Conservation (phyloP, 306 rosid species). For the Castanea mollissima region DNA sequence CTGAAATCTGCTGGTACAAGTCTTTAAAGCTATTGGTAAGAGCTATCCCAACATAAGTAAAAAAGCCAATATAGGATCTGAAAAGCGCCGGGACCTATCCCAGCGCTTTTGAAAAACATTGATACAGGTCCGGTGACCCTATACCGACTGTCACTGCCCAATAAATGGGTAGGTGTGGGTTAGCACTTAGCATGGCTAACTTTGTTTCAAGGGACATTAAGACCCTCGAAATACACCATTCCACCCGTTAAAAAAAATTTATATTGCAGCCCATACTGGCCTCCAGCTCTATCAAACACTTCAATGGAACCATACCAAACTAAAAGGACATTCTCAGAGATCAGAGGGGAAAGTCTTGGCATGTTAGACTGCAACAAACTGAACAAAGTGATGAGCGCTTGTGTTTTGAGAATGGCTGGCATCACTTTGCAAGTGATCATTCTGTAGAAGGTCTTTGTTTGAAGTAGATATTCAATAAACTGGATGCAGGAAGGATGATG, state of each 20-base stretch:
- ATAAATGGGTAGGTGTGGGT: too few species aligned
- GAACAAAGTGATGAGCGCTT: not conserved
- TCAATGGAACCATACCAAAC: constrained; percentile 1
- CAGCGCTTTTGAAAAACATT: too few species aligned
- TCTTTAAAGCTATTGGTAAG: too few species aligned
- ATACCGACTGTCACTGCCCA: too few species aligned
- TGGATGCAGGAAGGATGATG: not conserved
- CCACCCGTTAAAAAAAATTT: not conserved
- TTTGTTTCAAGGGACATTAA: too few species aligned
- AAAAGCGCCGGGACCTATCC: too few species aligned
- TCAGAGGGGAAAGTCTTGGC: constrained; percentile 21
- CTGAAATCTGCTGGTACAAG: too few species aligned
- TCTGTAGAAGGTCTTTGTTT: not conserved
- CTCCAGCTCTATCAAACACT: constrained; percentile 22
- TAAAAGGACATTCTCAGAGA: constrained; percentile 5
- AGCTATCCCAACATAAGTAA: too few species aligned
- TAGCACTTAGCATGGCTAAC: too few species aligned
- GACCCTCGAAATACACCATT: too few species aligned
- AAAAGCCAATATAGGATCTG: too few species aligned
- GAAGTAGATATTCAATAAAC: not conserved
- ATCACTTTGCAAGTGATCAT: constrained; percentile 19
- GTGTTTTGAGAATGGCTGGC: constrained; percentile 24
- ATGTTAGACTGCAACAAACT: not conserved
- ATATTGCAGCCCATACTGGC: constrained; percentile 11
- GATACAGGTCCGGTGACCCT: too few species aligned